Percentiles rank a stretch among this genome's conserved stretches.
Conservation (phyloP, 768 basidiomycete genomes). For the Phaffia tasmanica region DNA sequence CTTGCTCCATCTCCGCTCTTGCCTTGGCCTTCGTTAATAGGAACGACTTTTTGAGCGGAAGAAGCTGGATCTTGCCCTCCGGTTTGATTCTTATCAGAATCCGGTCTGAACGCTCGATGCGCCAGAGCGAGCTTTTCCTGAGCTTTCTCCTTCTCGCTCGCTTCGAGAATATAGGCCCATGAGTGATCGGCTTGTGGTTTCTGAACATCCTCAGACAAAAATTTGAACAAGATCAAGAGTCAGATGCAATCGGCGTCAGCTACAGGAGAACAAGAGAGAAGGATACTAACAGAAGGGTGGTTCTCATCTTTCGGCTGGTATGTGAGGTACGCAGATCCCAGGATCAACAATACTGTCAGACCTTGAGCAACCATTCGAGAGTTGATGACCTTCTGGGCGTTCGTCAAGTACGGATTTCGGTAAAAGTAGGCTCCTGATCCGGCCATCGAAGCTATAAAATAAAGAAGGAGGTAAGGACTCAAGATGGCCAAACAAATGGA, state of each 20-base stretch:
- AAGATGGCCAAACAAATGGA: neutral
- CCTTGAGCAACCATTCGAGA: constrained; percentile 9
- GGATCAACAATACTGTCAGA: constrained; percentile 3
- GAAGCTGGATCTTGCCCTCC: no score
- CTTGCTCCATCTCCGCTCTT: no score
- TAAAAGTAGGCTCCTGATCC: neutral
- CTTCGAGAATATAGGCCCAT: constrained; percentile 12
- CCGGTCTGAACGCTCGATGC: no score
- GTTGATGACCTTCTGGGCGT: constrained; percentile 13
- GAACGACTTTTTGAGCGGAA: no score
- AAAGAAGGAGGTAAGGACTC: neutral
- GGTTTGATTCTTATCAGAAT: no score
- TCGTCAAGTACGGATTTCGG: neutral
- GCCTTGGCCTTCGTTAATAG: no score
- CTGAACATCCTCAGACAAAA: neutral
- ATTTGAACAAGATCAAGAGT: neutral
- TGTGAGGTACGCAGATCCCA: neutral
- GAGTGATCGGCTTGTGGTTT: constrained; percentile 4
- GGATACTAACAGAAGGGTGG: neutral
- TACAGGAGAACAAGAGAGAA: no score
- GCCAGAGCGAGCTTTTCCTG: constrained; percentile 4
- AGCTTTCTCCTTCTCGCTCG: constrained; percentile 1
- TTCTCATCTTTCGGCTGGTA: neutral
- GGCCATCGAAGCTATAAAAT: neutral
- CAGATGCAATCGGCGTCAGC: neutral